Evolutionary conservation across 306 rosid genomes (phyloP), one percentile per base, ranked within the genome.

Genomic region (Macrotyloma uniflorum): DNA sequence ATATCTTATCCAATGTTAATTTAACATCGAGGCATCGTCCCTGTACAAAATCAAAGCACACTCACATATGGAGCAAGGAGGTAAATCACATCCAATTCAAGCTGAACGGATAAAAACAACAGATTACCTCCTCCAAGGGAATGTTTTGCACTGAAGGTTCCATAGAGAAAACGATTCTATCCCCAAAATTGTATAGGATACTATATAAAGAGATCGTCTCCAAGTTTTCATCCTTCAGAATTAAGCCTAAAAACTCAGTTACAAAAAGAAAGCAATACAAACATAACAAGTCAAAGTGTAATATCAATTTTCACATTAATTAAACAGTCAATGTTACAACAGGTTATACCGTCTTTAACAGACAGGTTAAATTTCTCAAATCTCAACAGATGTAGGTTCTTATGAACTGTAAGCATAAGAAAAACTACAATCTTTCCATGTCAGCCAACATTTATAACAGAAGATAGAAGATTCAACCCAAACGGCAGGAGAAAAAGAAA

Each of bases 1-100:
- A 95, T 79, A 95, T 88, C 91, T 88, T 92, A 75, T 92, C 88
- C 2, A 82, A 83, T 38, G 88, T 72, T 80, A 95, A 74, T 82
- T 91, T 91, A 71, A 88, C 93, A 82, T 95, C 98, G 79, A 92
- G 83, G 82, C 98, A 92, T 66, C 85, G 89, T 79, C 87, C 97
- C 98, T 91, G 82, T 45, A 81, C 26, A 75, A 90, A 77, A 85
- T 55, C 51, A 80, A 82, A 78, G 84, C 18, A 65, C 81, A 55
- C 20, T 54, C 59, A 77, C 18, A 77, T 73, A 72, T 36, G 71
- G 72, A 63, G 76, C 22, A 79, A 77, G 47, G 45, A 50, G 26
- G 26, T 24, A 54, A 81, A 68, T 53, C 49, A 72, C 59, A 28
- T 62, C 46, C n/a, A 30, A 59, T 59, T 45, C 42, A 58, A 72